Base-by-base conservation (phyloP, 768 basidiomycete species). In the Russula sp. region DNA sequence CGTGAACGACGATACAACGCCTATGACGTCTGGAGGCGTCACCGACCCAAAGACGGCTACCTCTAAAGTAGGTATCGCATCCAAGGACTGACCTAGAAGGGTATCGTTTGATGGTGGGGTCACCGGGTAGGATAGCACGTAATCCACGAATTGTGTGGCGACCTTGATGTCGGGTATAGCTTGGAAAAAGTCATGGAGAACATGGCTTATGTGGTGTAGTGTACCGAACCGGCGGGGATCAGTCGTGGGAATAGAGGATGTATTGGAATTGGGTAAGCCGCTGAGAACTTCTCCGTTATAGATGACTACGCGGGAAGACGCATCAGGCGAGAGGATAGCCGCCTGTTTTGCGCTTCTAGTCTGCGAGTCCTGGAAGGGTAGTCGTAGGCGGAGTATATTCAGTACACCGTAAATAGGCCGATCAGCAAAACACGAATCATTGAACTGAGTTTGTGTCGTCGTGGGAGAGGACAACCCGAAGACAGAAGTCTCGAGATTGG, bases 401-500 rank as follows among this genome's bases (percentile, higher is more conserved):
- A 88, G 72, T 29, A 83, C 74, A 18, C 85, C 85, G 66, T 88
- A 87, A n/a, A 84, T 72, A 3, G 84, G 86, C 34, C 82, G 78
- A 65, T 77, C 75, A 9, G 78, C 73, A 70, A 77, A 86, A 69
- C 86, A 88, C 5, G 74, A 69, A 8, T 76, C 45, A 64, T 82
- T 71, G 66, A 85, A 84, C 46, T 69, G 65, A 13, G 74, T 67
- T 5, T 77, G 65, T 29, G 72, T 54, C 0, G 70, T 58, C 16
- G 72, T 29, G 25, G 25, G 56, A 6, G 67, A 16, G n/a, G 77
- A 66, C 25, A 87, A 72, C 22, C 78, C 79, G 68, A 85, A 87
- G 13, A 81, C 78, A 11, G 65, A 66, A 18, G 73, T 74, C 69
- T 87, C 86, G 39, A 87, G 69, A 16, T 72, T 58, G 66, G 78